These are phyloP conservation scores for Nicotiana tabacum DNA, from an alignment of 257 asterid species.

Conservation along the genomic window DNA sequence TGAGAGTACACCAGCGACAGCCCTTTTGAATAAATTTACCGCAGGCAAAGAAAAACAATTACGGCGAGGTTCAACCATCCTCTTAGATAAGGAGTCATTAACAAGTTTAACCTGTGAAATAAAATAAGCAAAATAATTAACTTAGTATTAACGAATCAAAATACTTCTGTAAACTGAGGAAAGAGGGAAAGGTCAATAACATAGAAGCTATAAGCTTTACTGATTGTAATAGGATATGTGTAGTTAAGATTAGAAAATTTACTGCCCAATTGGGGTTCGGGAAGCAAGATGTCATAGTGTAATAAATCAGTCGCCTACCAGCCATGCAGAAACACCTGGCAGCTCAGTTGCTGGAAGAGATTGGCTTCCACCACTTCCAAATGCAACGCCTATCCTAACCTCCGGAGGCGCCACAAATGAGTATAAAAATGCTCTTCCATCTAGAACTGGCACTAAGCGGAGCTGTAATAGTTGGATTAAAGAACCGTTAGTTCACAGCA, in stretches of 20 bases:
- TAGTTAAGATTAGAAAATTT: neutral
- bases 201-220: neutral
- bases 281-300: neutral
- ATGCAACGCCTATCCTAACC: conserved; percentile 87
- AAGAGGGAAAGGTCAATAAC: conserved; percentile 1
- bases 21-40: conserved; percentile 60
- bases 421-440: conserved; percentile 79
- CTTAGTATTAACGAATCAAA: neutral
- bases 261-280: neutral
- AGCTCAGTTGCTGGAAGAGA: conserved; percentile 95
- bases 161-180: neutral
- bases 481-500: neutral
- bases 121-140: neutral
- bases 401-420: conserved; percentile 87
- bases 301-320: conserved; percentile 42
- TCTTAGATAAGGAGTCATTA: conserved; percentile 67
- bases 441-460: conserved; percentile 74
- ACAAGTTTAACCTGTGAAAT: conserved; percentile 59
- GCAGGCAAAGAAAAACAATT: conserved; percentile 85
- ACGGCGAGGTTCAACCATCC: conserved; percentile 95
- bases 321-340: conserved; percentile 98
- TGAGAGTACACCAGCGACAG: conserved; percentile 67
- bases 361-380: conserved; percentile 97
- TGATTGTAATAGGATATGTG: neutral
- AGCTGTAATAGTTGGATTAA: conserved; percentile 47